Conservation (phyloP, 805 yeast genomes). For the Candida silvicultrix region DNA sequence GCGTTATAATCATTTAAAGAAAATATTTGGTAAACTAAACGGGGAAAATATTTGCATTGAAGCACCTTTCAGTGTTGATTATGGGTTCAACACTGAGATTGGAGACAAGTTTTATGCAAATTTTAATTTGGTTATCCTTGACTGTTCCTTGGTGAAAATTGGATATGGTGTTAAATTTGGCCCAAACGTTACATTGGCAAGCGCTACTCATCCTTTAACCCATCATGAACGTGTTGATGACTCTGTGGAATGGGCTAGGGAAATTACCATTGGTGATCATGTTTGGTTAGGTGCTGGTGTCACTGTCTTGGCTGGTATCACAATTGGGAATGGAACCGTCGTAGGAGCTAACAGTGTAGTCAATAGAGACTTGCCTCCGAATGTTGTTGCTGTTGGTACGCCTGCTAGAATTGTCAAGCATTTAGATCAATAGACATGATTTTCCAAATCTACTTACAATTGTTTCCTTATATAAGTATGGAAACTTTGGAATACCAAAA, state of each 20-base stretch:
- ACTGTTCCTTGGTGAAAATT: slow-evolving; percentile 51
- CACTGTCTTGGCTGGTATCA: slow-evolving; percentile 57
- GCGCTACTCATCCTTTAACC: slow-evolving; percentile 63
- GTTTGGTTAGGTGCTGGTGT: slow-evolving; percentile 64
- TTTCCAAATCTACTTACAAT: too few relatives aligned
- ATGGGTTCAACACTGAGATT: slow-evolving; percentile 52
- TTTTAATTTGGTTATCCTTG: slow-evolving; percentile 47
- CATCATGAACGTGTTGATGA: slow-evolving; percentile 31
- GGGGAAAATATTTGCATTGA: slow-evolving; percentile 40
- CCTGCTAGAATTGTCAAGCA: slow-evolving; percentile 46
- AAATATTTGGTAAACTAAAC: slow-evolving; percentile 40
- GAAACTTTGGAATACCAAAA: slow-evolving; percentile 17
- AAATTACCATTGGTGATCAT: slow-evolving; percentile 53
- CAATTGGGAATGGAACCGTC: slow-evolving; percentile 53
- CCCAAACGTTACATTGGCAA: slow-evolving; percentile 51
- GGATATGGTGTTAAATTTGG: slow-evolving; percentile 59
- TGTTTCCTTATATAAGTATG: slow-evolving; percentile 8
- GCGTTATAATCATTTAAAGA: slow-evolving; percentile 29
- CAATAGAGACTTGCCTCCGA: slow-evolving; percentile 46
- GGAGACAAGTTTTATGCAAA: slow-evolving; percentile 59
- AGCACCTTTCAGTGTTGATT: slow-evolving; percentile 58
- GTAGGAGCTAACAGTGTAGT: slow-evolving; percentile 70
- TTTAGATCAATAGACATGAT: neutral
- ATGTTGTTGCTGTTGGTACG: slow-evolving; percentile 54
- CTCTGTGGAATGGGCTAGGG: slow-evolving; percentile 44